Base-by-base conservation (phyloP, 768 basidiomycete species). In the Boletus subcaerulescens region DNA sequence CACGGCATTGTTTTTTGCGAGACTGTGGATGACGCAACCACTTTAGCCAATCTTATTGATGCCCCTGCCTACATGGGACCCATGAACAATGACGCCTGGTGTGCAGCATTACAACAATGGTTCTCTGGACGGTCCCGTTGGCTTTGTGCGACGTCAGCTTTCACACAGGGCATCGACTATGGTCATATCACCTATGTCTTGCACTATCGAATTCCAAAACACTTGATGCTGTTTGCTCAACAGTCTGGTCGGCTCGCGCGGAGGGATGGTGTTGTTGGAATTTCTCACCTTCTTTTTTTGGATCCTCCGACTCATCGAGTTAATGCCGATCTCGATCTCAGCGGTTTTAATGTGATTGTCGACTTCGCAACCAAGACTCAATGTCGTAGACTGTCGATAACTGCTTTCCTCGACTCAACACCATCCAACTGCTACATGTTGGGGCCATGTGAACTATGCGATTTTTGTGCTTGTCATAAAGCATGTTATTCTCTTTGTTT, bases 151-250 rank as follows among this genome's bases (percentile, higher is more conserved):
- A 57, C 43, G 4, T 57, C 43, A 0, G 42, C 52, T 0, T 57
- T 57, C 22, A 52, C 56, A 1, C 56, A 57, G 18, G 56, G 56
- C 24, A 5, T 24, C 4, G 42, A 54, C 10, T 57, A 57, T 1
- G 5, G 56, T 0, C 41, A 54, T 18, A 35, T 57, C 1, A 49
- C 52, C 6, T 54, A 24, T 12, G 47, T 57, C 5, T 3, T 57
- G 4, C 56, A 53, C n/a, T 53, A 31, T n/a, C 33, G 41, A 1
- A 35, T 57, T 2, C 51, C 46, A 1, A 57, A 57, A 50, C 56
- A 57, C 14, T 53, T 53, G 11, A 57, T 33, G 0, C 40, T 57
- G 0, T 11, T 53, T 10, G 40, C 56, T 12, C 52, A 57, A 22
- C 55, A 56, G 8, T 47, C 50, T 38, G 51, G 55, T 5, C n/a